Evolutionary conservation across 2,329 filamentous ascomycete species (phyloP).

Genomic region (Clonostachys solani): DNA sequence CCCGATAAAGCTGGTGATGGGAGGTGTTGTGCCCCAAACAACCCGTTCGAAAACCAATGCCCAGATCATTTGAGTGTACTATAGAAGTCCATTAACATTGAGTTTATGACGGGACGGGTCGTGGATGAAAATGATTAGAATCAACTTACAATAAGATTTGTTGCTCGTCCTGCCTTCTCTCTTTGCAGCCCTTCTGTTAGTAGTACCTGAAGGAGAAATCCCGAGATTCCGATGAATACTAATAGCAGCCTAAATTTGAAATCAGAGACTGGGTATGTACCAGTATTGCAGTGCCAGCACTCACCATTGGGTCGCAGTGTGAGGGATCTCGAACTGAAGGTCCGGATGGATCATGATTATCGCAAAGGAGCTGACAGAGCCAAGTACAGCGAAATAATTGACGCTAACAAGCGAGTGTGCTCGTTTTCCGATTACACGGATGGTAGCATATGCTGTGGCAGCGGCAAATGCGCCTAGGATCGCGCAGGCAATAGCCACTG

Average conservation of each 20-base stretch:
- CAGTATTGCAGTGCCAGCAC: slow-evolving; percentile 1
- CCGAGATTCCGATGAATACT: slow-evolving; percentile 60
- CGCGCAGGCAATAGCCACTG: slow-evolving; percentile 60
- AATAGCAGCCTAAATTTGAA: slow-evolving; percentile 47
- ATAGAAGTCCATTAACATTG: slow-evolving; percentile 14
- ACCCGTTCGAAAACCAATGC: slow-evolving; percentile 31
- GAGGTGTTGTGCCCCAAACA: slow-evolving; percentile 36
- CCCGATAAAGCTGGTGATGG: slow-evolving; percentile 28
- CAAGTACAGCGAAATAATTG: slow-evolving; percentile 70
- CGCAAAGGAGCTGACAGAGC: slow-evolving; percentile 59
- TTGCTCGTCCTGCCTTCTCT: slow-evolving; percentile 45
- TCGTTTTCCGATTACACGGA: slow-evolving; percentile 70
- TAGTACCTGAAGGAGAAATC: slow-evolving; percentile 76
- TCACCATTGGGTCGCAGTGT: slow-evolving; percentile 15
- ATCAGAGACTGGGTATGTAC: slow-evolving; percentile 3
- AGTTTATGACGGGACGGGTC: too few species aligned
- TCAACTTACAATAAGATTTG: slow-evolving; percentile 20
- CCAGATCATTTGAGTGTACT: slow-evolving; percentile 26
- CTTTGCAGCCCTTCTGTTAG: slow-evolving; percentile 69
- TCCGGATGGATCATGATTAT: slow-evolving; percentile 46
- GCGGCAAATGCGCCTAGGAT: slow-evolving; percentile 67
- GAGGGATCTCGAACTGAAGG: slow-evolving; percentile 29
- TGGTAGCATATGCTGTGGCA: slow-evolving; percentile 66
- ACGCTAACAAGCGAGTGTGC: slow-evolving; percentile 74
- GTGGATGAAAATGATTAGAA: not conserved